Percentiles rank a stretch among this genome's conserved stretches.
These are phyloP conservation scores for Amanita phalloides DNA, from an alignment of 768 basidiomycete species.

Conservation along the genomic window DNA sequence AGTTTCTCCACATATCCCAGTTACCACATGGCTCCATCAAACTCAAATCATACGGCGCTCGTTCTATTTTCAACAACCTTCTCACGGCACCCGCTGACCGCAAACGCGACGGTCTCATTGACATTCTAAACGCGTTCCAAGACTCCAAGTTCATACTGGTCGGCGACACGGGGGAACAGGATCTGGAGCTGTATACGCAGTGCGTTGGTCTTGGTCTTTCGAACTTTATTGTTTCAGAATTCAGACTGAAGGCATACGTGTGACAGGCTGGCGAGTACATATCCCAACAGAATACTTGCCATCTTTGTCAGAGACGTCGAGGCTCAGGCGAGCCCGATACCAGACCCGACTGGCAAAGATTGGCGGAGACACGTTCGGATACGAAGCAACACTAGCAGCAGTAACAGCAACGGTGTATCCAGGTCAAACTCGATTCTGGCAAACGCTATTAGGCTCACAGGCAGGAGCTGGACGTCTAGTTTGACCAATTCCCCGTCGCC, in stretches of 20 bases:
- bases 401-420: not conserved
- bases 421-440: not conserved
- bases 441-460: not conserved
- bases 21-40: slow-evolving; percentile 71
- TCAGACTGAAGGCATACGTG: not conserved
- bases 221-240: not conserved
- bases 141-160: slow-evolving; percentile 72
- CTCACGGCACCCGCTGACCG: slow-evolving; percentile 74
- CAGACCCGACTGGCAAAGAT: slow-evolving; percentile 52
- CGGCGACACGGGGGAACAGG: slow-evolving; percentile 93
- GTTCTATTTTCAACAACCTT: slow-evolving; percentile 75
- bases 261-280: slow-evolving; percentile 49
- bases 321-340: slow-evolving; percentile 27
- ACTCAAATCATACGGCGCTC: slow-evolving; percentile 77
- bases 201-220: slow-evolving; percentile 14
- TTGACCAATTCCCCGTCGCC: not conserved
- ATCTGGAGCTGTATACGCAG: slow-evolving; percentile 82
- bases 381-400: slow-evolving; percentile 7
- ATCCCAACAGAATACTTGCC: slow-evolving; percentile 58
- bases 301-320: slow-evolving; percentile 80
- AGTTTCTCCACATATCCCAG: slow-evolving; percentile 61
- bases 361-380: slow-evolving; percentile 16
- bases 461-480: not conserved
- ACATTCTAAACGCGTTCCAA: slow-evolving; percentile 66
- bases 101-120: slow-evolving; percentile 74